Evolutionary conservation across 345 rosid genomes (phyloP).

Genomic region (Syzygium aromaticum): DNA sequence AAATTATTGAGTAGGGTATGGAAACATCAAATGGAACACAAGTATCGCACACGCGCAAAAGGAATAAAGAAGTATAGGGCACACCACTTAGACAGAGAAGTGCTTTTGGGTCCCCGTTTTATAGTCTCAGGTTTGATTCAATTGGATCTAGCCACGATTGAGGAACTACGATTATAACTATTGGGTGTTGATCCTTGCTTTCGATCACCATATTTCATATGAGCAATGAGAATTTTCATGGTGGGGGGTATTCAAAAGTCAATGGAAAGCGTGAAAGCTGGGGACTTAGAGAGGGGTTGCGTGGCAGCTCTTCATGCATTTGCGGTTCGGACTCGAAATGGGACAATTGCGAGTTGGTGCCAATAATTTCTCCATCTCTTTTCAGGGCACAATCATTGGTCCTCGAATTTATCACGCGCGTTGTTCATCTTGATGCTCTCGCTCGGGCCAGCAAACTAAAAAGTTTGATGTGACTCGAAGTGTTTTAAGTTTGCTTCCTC

Average conservation of each 20-base stretch:
- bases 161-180: background rate
- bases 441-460: background rate
- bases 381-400: background rate
- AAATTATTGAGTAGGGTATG: background rate
- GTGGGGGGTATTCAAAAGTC: background rate
- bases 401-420: background rate
- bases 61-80: background rate
- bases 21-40: background rate
- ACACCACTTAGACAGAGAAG: background rate
- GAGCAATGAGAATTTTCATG: background rate
- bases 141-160: background rate
- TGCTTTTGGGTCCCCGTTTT: background rate
- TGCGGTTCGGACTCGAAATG: background rate
- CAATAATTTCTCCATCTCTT: background rate
- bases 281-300: background rate
- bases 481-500: background rate
- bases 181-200: background rate
- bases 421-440: background rate
- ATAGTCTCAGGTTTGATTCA: background rate
- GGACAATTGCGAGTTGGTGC: background rate
- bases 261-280: background rate
- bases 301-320: background rate
- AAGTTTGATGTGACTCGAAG: background rate
- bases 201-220: background rate
- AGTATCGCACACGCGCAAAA: background rate